These are phyloP conservation scores for Ophiostoma australiae DNA, from an alignment of 2,329 filamentous ascomycete species.

Conservation along the genomic window DNA sequence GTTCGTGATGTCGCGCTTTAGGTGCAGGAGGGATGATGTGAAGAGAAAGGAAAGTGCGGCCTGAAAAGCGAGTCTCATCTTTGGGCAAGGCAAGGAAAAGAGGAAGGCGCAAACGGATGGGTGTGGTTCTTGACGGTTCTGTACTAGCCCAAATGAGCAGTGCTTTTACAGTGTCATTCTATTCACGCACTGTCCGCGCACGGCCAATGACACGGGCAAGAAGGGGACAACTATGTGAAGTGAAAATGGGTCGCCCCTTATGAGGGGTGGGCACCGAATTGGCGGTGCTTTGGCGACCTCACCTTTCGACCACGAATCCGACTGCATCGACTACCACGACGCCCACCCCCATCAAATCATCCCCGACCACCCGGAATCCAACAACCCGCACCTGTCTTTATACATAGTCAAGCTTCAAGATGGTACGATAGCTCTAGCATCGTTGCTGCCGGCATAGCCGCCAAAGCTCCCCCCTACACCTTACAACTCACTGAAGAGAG, in stretches of 20 bases:
- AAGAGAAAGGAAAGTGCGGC: not conserved
- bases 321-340: constrained; percentile 12
- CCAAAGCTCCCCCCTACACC: not conserved
- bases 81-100: not conserved
- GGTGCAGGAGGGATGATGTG: not conserved
- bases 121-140: not conserved
- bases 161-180: not conserved
- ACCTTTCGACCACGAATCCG: constrained; percentile 20
- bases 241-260: constrained; percentile 27
- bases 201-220: constrained; percentile 24
- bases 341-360: not conserved
- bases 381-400: not conserved
- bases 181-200: constrained; percentile 19
- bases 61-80: not conserved
- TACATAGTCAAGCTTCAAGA: constrained; percentile 18
- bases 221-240: constrained; percentile 28
- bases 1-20: not conserved
- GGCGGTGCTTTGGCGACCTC: constrained; percentile 22
- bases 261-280: constrained; percentile 25
- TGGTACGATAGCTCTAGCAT: constrained; percentile 17
- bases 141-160: constrained; percentile 13
- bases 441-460: not conserved
- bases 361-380: constrained; percentile 2
- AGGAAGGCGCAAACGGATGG: constrained; percentile 1
- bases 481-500: constrained; percentile 14